Evolutionary conservation across 805 yeast species (phyloP), one percentile per base, ranked within the genome.

Genomic region (Myxozyma monticola): DNA sequence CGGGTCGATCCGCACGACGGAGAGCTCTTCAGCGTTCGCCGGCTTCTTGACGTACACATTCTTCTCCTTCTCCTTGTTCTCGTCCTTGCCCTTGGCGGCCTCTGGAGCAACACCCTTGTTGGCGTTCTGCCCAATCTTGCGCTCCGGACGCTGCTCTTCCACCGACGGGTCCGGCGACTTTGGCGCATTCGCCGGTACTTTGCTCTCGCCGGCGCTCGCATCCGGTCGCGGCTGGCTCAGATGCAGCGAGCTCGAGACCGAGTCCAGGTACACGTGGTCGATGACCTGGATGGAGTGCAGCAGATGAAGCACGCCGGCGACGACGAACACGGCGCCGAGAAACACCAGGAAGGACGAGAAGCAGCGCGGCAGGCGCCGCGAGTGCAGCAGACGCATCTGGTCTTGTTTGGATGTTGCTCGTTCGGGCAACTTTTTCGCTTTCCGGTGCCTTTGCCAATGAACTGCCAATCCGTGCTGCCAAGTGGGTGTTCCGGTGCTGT

Each of bases 251-350:
- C 28, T 15, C 12, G 34, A 15, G 10, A 42, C 38, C 22, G 12
- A 10, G 29, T 43, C 47, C 18, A 43, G 39, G 28, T 34, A 34
- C n/a, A 40, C 26, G 21, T 43, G 47, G 34, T 35, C 34, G 33
- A 43, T 21, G 47, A 42, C 21, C 4, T 42, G 30, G 5, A 24
- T 26, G 18, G 36, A 12, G 30, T 42, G 45, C 22, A 42, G 21
- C 10, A 40, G 14, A 29, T 43, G 47, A 4, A 43, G 20, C 20
- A 34, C 14, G 21, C 37, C 40, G 21, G 28, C 28, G 40, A 43
- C 8, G 18, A 36, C 8, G 22, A 33, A 7, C 37, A 31, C n/a
- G 37, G 33, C 20, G 29, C 22, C 25, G 14, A 21, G 10, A 15
- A 41, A 12, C 31, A 31, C 9, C 21, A 20, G 2, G 30, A 21